phyloP scores from a whole-genome alignment of 2,329 filamentous ascomycete genomes.

The Claviceps africana region DNA sequence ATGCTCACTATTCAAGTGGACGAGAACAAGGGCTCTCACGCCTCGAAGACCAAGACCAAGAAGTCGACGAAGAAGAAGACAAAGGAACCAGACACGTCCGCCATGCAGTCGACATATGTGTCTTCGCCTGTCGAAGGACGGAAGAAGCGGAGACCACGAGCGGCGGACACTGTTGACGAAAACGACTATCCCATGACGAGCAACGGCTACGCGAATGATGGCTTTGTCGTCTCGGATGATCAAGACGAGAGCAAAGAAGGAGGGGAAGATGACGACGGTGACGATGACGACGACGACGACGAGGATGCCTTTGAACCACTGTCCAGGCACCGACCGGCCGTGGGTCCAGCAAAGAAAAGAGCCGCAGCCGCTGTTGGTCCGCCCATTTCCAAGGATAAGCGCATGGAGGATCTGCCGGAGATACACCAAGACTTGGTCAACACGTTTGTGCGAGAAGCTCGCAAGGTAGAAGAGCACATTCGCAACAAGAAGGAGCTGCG shows the following conservation, averaged over 20 bases:
- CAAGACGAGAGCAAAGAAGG: constrained; percentile 16
- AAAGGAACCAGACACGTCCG: constrained; percentile 23
- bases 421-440: constrained; percentile 50
- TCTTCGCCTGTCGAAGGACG: constrained; percentile 36
- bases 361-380: constrained; percentile 24
- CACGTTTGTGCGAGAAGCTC: constrained; percentile 51
- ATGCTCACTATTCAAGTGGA: constrained; percentile 28
- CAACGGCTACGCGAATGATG: constrained; percentile 34
- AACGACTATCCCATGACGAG: constrained; percentile 26
- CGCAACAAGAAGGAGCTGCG: constrained; percentile 44
- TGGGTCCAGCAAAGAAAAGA: constrained; percentile 14
- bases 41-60: constrained; percentile 17
- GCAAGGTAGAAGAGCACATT: constrained; percentile 43
- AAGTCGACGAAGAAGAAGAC: constrained; percentile 24
- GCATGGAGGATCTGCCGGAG: constrained; percentile 39
- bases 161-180: constrained; percentile 19
- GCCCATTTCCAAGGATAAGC: constrained; percentile 44
- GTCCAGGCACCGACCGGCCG: constrained; percentile 22
- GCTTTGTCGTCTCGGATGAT: constrained; percentile 31
- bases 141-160: constrained; percentile 13
- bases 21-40: constrained; percentile 15
- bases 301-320: constrained; percentile 35
- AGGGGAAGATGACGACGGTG: constrained; percentile 22
- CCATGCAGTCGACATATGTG: constrained; percentile 31
- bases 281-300: constrained; percentile 25